Evolutionary conservation across 2,329 filamentous ascomycete species (phyloP).

Genomic region (Dactylellina haptotyla): DNA sequence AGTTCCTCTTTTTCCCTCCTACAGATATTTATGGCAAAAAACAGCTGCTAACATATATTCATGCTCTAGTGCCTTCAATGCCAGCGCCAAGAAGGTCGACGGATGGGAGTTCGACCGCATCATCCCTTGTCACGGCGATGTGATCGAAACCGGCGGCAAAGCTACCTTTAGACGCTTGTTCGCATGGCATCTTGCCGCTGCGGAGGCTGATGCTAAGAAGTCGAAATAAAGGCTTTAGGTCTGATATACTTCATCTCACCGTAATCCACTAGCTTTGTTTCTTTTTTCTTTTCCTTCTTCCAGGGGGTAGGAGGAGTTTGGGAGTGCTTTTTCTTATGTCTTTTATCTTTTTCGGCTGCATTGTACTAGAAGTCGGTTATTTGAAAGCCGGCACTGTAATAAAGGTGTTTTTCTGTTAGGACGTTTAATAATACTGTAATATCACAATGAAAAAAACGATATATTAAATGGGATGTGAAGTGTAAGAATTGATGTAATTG

Average conservation of each 20-base stretch:
- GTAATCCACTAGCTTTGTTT: no score
- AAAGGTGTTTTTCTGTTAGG: no score
- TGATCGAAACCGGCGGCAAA: conserved; percentile 79
- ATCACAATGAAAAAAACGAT: no score
- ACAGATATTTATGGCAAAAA: background rate
- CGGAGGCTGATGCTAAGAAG: conserved; percentile 33
- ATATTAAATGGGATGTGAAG: no score
- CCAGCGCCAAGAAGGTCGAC: conserved; percentile 75
- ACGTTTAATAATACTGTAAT: no score
- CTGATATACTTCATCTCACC: no score
- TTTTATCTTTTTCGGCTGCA: no score
- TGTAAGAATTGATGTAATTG: no score
- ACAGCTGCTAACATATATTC: conserved; percentile 8
- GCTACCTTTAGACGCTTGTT: conserved; percentile 80
- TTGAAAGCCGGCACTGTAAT: no score
- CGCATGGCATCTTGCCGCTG: conserved; percentile 49
- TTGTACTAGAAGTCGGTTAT: no score
- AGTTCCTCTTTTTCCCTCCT: background rate
- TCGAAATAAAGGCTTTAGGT: background rate
- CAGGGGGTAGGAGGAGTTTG: background rate
- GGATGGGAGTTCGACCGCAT: conserved; percentile 86
- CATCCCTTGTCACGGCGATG: conserved; percentile 93
- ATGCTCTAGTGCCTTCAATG: conserved; percentile 69
- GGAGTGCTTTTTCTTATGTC: no score
- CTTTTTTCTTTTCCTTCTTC: background rate